phyloP scores from a whole-genome alignment of 2,329 filamentous ascomycete genomes.

The Meredithiella fracta region DNA sequence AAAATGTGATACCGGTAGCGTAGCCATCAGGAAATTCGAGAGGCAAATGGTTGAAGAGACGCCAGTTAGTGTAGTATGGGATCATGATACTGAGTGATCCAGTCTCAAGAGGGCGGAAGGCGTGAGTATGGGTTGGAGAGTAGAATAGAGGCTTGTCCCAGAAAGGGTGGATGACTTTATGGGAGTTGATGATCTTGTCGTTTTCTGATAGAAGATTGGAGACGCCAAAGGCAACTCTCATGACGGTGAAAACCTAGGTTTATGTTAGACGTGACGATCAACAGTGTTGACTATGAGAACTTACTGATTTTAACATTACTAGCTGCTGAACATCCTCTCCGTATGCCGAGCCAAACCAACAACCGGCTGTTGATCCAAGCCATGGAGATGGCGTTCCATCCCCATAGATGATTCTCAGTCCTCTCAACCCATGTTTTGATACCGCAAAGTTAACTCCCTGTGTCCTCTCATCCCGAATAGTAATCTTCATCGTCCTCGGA shows the following conservation, averaged over 20 bases:
- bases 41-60: slow-evolving; percentile 9
- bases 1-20: slow-evolving; percentile 10
- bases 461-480: neutral
- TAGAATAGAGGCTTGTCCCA: slow-evolving; percentile 12
- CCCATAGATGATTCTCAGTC: slow-evolving; percentile 10
- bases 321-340: slow-evolving; percentile 10
- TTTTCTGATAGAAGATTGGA: slow-evolving; percentile 12
- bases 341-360: slow-evolving; percentile 11
- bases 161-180: slow-evolving; percentile 11
- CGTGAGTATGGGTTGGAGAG: slow-evolving; percentile 5
- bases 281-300: neutral
- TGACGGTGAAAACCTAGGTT: slow-evolving; percentile 13
- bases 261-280: neutral
- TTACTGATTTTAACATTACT: slow-evolving; percentile 11
- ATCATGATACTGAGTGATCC: slow-evolving; percentile 13
- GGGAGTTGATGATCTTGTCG: slow-evolving; percentile 6
- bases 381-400: slow-evolving; percentile 11
- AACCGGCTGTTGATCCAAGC: slow-evolving; percentile 11
- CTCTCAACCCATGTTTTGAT: slow-evolving; percentile 12
- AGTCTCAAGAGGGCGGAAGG: slow-evolving; percentile 8
- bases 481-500: neutral
- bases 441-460: slow-evolving; percentile 12
- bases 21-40: slow-evolving; percentile 10
- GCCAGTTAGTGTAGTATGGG: slow-evolving; percentile 12
- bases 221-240: slow-evolving; percentile 11